phyloP scores from a whole-genome alignment of 768 basidiomycete genomes.

The Mycena galopus region DNA sequence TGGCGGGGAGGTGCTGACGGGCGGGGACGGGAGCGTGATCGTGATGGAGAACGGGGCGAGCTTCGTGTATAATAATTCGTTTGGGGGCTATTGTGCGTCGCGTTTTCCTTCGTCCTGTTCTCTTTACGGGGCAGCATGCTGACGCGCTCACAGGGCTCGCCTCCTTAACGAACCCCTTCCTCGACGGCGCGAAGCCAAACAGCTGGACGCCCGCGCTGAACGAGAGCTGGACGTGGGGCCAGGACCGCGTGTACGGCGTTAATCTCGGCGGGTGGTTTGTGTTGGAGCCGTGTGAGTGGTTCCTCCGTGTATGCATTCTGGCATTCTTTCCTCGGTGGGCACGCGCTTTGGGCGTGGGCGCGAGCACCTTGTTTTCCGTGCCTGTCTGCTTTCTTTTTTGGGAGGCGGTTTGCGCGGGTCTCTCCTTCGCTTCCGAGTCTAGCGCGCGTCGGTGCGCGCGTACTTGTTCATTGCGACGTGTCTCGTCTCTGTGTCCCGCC shows the following conservation, averaged over 20 bases:
- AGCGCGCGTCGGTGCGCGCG: too few species aligned
- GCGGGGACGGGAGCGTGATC: constrained; percentile 17
- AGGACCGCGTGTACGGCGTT: constrained; percentile 73
- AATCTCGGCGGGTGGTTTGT: constrained; percentile 86
- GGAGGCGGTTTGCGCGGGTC: too few species aligned
- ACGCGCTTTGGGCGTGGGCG: neutral
- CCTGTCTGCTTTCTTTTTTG: too few species aligned
- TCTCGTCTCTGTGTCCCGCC: too few species aligned
- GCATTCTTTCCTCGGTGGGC: too few species aligned
- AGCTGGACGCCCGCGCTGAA: constrained; percentile 86
- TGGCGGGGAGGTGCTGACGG: constrained; percentile 14
- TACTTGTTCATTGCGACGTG: too few species aligned
- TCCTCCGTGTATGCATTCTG: too few species aligned
- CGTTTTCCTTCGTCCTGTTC: neutral
- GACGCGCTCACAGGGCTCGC: neutral
- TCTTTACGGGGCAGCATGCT: too few species aligned
- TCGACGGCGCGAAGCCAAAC: constrained; percentile 79
- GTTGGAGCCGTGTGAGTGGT: constrained; percentile 66
- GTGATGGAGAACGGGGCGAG: neutral
- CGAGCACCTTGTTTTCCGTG: neutral
- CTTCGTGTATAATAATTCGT: constrained; percentile 10
- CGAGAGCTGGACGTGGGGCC: constrained; percentile 78
- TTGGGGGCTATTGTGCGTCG: constrained; percentile 23
- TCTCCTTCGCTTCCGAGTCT: too few species aligned
- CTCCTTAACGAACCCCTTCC: constrained; percentile 80